Evolutionary conservation across 2,329 filamentous ascomycete genomes (phyloP), one percentile per base, ranked within the genome.

Genomic region (Apiospora arundinis): DNA sequence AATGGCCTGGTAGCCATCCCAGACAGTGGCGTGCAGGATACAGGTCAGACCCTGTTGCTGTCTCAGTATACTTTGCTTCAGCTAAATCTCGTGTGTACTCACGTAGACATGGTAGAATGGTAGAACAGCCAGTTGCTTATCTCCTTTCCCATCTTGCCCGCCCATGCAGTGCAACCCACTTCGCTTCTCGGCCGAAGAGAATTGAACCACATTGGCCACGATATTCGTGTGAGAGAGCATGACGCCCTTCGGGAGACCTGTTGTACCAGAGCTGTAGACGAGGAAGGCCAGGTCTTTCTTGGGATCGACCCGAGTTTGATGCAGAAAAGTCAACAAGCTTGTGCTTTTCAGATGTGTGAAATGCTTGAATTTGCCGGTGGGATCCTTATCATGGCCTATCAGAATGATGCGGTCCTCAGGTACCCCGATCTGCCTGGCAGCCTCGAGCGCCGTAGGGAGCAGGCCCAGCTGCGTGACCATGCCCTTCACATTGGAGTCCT

Each of bases 91-190:
- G 28, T 12, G 1, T 18, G 45, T 11, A 78, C 89, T 75, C 82
- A 92, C 94, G 78, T 97, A 97, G 74, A 97, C 95, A 79, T 97
- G 95, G 83, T 95, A 97, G 81, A 97, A 96, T 0, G 95, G 95
- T 14, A 97, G 82, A 72, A 97, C 92, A 1, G 93, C 93, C 8
- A 98, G 81, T 42, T 96, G 84, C 72, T 88, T 90, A 79, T 97
- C 95, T 0, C 90, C 88, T 70, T 90, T 85, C 11, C 90, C 90
- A 77, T 89, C 88, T 2, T 84, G 78, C 0, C 89, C 87, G 5
- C 91, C 90, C 0, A 74, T 40, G 49, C 88, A 84, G 80, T 89
- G 89, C 25, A 82, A 84, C 70, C 93, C 80, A 60, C 90, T 85
- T 0, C 83, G 84, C 1, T 82, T 84, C 71, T 94, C 92, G 5